Base-by-base conservation (phyloP, 2,329 filamentous ascomycete species). In the Fusarium sp. region DNA sequence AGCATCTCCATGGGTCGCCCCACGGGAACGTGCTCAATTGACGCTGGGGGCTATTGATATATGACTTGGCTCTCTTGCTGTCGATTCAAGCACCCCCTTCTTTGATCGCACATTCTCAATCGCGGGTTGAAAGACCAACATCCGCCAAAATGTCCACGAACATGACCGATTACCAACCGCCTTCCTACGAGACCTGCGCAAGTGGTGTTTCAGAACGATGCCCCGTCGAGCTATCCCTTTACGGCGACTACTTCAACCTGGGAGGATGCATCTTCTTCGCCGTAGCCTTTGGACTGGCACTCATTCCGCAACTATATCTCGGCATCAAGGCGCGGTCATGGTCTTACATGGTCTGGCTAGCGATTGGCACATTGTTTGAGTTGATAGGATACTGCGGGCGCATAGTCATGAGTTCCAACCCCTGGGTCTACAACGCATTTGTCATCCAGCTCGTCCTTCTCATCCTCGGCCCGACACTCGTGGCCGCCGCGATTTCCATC, bases 401-500 rank as follows among this genome's bases (percentile, higher is more conserved):
- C 35, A 67, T 82, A 14, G 75, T 82, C 39, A 78, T 82, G 77
- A 65, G 61, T 13, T 69, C 62, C 11, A 82, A 82, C 46, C 80
- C 80, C 1, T 82, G 78, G 78, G 76, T 76, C 15, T 73, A 81
- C 51, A 71, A 75, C 41, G 78, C 78, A 6, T 80, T 81, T 63
- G 78, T 80, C 52, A 76, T 82, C 7, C 80, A 82, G 49, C 80
- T 83, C 14, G 77, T 80, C 64, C 79, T 78, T 58, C 73, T 83
- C 4, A 78, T 82, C 30, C 73, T 83, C 8, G 78, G 77, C 0
- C 81, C 81, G 0, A 79, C 79, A 5, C 77, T 83, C 46, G 73
- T 82, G 7, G 80, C 81, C 2, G 81, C 81, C 2, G 78, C 77
- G 11, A 81, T 83, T 47, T 82, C 82, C 53, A 73, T 83, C 6